phyloP scores from a whole-genome alignment of 225 moss, liverwort and hornwort genomes.

The Straminergon stramineum region DNA sequence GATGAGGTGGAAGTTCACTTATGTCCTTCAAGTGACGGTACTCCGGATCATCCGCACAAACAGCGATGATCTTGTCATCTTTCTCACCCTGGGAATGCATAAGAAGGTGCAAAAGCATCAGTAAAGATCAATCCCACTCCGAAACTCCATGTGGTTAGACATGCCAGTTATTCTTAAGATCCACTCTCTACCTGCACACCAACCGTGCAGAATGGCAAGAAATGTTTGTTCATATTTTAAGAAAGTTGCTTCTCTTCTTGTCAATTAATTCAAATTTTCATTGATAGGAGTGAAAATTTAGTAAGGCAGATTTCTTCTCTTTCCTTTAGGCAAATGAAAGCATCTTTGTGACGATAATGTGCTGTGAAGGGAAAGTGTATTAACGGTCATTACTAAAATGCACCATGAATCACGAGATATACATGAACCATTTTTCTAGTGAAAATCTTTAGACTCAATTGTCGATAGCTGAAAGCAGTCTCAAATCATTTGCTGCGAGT shows the following conservation, averaged over 20 bases:
- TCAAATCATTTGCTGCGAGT: not conserved
- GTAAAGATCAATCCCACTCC: not conserved
- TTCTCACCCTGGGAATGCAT: slow-evolving; percentile 54
- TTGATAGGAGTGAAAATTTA: not conserved
- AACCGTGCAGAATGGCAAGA: not conserved
- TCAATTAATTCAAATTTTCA: not conserved
- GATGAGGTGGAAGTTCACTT: slow-evolving; percentile 70
- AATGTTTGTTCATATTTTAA: not conserved
- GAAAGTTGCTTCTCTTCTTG: not conserved
- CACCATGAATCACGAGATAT: not conserved
- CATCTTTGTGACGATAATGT: not conserved
- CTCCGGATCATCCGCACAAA: slow-evolving; percentile 81
- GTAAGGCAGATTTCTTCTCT: not conserved
- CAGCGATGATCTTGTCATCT: slow-evolving; percentile 85
- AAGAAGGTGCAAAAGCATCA: not conserved
- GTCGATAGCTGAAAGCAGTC: not conserved
- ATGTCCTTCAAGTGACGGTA: slow-evolving; percentile 66
- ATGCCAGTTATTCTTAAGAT: not conserved
- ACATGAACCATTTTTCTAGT: not conserved
- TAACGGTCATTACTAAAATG: not conserved
- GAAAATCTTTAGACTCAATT: not conserved
- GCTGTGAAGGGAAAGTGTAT: not conserved
- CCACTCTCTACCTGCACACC: not conserved
- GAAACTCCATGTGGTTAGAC: not conserved
- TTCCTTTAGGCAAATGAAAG: not conserved